Conservation (phyloP, 805 yeast genomes). For the Kodamaea neixiangensis region DNA sequence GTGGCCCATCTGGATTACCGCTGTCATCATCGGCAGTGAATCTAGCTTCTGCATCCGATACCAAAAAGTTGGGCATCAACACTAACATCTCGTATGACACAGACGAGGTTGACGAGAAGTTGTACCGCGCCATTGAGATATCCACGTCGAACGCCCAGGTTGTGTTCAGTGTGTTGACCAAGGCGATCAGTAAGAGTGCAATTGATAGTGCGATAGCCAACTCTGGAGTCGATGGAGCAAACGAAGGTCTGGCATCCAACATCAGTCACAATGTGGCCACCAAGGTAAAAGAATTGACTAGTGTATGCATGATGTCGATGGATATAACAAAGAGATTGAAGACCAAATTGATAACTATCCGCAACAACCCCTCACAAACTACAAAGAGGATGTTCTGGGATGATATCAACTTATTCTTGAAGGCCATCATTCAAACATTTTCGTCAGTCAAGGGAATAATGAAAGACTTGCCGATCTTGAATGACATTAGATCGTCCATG, state of each 20-base stretch:
- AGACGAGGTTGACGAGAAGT: constrained; percentile 62
- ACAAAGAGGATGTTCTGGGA: constrained; percentile 79
- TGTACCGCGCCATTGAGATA: constrained; percentile 61
- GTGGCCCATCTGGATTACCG: constrained; percentile 7
- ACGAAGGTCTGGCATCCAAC: constrained; percentile 7
- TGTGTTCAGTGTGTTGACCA: constrained; percentile 74
- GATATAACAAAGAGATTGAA: constrained; percentile 75
- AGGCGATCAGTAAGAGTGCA: constrained; percentile 67
- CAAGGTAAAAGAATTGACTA: constrained; percentile 75
- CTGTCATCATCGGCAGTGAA: constrained; percentile 6
- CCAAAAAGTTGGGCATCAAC: constrained; percentile 23
- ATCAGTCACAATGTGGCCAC: constrained; percentile 50
- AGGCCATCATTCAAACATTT: constrained; percentile 78
- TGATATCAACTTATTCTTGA: constrained; percentile 76
- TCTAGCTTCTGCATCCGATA: constrained; percentile 21
- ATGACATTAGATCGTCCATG: constrained; percentile 77
- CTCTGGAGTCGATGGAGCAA: background rate
- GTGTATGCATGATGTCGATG: constrained; percentile 75
- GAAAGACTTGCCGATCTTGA: constrained; percentile 75
- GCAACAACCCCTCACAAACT: constrained; percentile 46
- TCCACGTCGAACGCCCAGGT: constrained; percentile 71
- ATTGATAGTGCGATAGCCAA: constrained; percentile 40
- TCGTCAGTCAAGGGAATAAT: constrained; percentile 82
- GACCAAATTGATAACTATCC: constrained; percentile 51
- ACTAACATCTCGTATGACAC: constrained; percentile 27